Evolutionary conservation across 768 basidiomycete genomes (phyloP), one percentile per base, ranked within the genome.

Genomic region (Kwoniella shandongensis): DNA sequence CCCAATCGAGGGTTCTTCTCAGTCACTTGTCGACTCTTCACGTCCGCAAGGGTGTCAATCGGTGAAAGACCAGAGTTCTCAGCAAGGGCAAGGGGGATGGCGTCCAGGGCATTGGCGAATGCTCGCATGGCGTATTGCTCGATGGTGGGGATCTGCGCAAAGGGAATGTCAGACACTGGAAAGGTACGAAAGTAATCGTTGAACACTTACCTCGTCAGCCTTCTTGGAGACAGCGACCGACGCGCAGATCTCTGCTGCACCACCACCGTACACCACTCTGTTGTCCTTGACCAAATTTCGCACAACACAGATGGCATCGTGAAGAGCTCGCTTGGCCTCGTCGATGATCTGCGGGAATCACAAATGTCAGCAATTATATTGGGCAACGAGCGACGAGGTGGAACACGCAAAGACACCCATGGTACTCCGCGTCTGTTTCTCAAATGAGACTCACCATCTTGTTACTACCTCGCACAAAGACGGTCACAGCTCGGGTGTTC

Each of bases 91-190:
- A 99, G 83, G 2, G 96, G 96, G 46, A 98, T 80, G n/a, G 91
- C 83, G 69, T 99, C 96, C 7, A 99, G 81, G 13, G 96, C 94
- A 30, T 89, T 88, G 3, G 96, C 83, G 76, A 98, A 99, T n/a
- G 96, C 93, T 46, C 94, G 87, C 93, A 99, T 97, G 2, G 96
- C 96, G 72, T 99, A 99, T 81, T 99, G 96, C 79, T 99, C 96
- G 70, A 99, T 97, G 26, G 91, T 83, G 1, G 96, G 87, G 64
- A 96, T 94, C 89, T 92, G 49, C 11, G 8, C 23, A 12, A n/a
- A 60, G 18, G 11, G 7, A 3, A 32, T 35, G 49, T 63, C 38
- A 49, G 54, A 18, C n/a, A 35, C 15, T n/a, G 12, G 0, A 22
- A 23, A n/a, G 4, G 4, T 6, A 26, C 2, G n/a, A 17, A 17